Percentiles rank a stretch among this genome's conserved stretches.
phyloP scores from a whole-genome alignment of 2,329 filamentous ascomycete genomes.

The Thielaviopsis punctulata region DNA sequence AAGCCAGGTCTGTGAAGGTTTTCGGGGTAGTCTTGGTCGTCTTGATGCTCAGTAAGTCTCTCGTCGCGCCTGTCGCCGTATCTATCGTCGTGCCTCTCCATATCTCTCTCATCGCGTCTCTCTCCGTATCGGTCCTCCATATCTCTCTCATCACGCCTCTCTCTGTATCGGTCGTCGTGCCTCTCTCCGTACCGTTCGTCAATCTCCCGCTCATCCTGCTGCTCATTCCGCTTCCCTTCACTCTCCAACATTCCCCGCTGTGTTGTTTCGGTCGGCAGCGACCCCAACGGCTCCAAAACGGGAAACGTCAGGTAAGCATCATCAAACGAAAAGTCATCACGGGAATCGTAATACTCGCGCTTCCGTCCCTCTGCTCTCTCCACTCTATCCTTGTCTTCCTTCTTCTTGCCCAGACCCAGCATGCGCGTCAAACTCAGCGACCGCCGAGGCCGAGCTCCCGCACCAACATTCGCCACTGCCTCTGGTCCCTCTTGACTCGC shows the following conservation, averaged over 20 bases:
- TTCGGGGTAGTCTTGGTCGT: no score
- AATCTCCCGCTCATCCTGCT: background rate
- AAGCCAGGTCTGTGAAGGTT: background rate
- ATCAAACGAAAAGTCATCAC: slow-evolving; percentile 3
- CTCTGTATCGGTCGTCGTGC: no score
- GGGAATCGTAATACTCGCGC: slow-evolving; percentile 3
- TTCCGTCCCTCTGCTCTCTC: background rate
- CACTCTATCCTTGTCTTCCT: slow-evolving; percentile 19
- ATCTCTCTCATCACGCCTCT: background rate
- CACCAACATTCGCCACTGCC: background rate
- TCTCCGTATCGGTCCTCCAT: no score
- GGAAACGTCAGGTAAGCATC: background rate
- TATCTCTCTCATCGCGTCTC: background rate
- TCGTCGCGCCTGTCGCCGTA: no score
- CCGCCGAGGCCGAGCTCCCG: slow-evolving; percentile 8
- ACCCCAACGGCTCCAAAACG: background rate
- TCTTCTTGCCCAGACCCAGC: slow-evolving; percentile 14
- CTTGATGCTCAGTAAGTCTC: no score
- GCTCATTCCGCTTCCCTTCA: background rate
- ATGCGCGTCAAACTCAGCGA: slow-evolving; percentile 12
- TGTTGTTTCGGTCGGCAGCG: background rate
- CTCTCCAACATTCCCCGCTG: background rate
- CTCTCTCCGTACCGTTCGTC: no score
- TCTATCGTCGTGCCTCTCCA: no score
- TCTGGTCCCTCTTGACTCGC: background rate